A percentile compares a stretch with the other conserved stretches of the same genome.
phyloP scores from a whole-genome alignment of 2,329 filamentous ascomycete genomes.

The Fusarium transvaalense region DNA sequence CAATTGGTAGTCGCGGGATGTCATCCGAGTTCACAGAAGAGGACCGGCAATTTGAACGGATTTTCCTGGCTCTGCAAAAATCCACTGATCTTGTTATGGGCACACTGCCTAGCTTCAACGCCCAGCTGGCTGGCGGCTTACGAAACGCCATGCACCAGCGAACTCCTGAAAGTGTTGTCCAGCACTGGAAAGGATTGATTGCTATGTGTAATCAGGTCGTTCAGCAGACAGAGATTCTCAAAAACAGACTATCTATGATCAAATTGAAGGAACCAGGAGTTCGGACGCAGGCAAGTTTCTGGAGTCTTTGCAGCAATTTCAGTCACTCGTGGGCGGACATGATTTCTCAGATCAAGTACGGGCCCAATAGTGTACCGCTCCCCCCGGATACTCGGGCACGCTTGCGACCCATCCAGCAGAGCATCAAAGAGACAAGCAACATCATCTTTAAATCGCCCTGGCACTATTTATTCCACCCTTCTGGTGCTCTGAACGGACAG shows the following conservation, averaged over 20 bases:
- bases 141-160: constrained; percentile 72
- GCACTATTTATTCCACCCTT: constrained; percentile 58
- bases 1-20: constrained; percentile 60
- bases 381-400: constrained; percentile 77
- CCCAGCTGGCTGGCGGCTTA: constrained; percentile 74
- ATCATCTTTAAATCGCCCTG: constrained; percentile 74
- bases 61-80: constrained; percentile 80
- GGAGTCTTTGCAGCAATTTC: constrained; percentile 80
- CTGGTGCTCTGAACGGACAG: constrained; percentile 33
- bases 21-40: constrained; percentile 78
- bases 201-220: constrained; percentile 77
- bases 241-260: constrained; percentile 79
- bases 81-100: constrained; percentile 80
- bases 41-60: constrained; percentile 83
- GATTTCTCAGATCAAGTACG: constrained; percentile 69
- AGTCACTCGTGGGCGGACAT: constrained; percentile 78
- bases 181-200: constrained; percentile 78
- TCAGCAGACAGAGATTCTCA: constrained; percentile 79
- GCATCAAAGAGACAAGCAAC: constrained; percentile 82
- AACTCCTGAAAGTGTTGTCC: constrained; percentile 69
- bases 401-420: constrained; percentile 84
- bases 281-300: constrained; percentile 72
- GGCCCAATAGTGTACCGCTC: constrained; percentile 64
- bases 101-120: constrained; percentile 76
- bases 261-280: constrained; percentile 87